Percentiles rank a stretch among this genome's conserved stretches.
These are phyloP conservation scores for Puya raimondii DNA, from an alignment of 176 grass and related monocot species.

Conservation along the genomic window DNA sequence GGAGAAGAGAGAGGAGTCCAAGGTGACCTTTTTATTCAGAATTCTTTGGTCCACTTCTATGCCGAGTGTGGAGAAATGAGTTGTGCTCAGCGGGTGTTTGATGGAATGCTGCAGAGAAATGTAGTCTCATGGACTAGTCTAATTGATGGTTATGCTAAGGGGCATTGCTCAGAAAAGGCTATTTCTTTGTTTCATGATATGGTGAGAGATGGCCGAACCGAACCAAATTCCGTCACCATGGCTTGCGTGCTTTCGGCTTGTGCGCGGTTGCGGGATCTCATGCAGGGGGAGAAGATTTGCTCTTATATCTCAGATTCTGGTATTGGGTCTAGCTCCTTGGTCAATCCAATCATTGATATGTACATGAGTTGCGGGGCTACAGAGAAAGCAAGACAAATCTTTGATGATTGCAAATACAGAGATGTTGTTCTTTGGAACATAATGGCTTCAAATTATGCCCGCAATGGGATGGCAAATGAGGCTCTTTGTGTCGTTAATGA, in stretches of 20 bases:
- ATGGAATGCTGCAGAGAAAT: slow-evolving; percentile 5
- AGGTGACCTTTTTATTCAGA: background rate
- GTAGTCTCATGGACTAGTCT: slow-evolving; percentile 13
- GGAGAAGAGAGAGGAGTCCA: background rate
- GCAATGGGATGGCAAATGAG: slow-evolving; percentile 1
- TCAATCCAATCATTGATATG: slow-evolving; percentile 12
- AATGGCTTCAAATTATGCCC: slow-evolving; percentile 14
- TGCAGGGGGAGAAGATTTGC: slow-evolving; percentile 2
- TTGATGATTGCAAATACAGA: background rate
- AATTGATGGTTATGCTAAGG: slow-evolving; percentile 15
- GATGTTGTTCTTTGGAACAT: slow-evolving; percentile 17
- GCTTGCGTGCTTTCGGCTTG: slow-evolving; percentile 10
- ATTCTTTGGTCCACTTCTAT: slow-evolving; percentile 13
- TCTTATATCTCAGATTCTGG: background rate
- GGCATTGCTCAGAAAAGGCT: slow-evolving; percentile 4
- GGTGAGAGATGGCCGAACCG: background rate
- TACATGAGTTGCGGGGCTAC: slow-evolving; percentile 6
- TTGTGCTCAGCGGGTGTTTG: slow-evolving; percentile 1
- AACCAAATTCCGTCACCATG: slow-evolving; percentile 4
- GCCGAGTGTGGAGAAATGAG: background rate
- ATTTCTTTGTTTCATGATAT: slow-evolving; percentile 13
- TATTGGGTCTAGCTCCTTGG: background rate
- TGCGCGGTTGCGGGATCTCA: background rate
- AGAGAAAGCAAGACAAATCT: background rate
- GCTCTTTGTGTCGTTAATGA: slow-evolving; percentile 8